phyloP scores from a whole-genome alignment of 768 basidiomycete genomes.

The Pholiota molesta region DNA sequence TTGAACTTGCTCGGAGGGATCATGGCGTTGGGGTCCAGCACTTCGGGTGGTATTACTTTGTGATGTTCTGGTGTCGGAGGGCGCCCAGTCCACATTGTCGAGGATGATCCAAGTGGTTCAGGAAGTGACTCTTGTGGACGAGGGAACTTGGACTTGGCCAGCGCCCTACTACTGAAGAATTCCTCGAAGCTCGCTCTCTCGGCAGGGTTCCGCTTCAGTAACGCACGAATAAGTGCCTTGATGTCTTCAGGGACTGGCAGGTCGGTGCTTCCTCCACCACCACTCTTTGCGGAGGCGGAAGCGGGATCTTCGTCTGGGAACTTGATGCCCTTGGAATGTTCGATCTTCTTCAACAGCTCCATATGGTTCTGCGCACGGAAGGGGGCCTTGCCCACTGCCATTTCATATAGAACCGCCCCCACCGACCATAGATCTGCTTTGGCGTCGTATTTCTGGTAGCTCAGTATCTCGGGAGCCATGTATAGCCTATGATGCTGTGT shows the following conservation, averaged over 20 bases:
- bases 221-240: slow-evolving; percentile 82
- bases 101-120: slow-evolving; percentile 28
- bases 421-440: slow-evolving; percentile 99
- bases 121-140: slow-evolving; percentile 45
- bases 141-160: slow-evolving; percentile 79
- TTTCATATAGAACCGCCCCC: slow-evolving; percentile 95
- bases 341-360: slow-evolving; percentile 92
- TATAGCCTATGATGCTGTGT: slow-evolving; percentile 64
- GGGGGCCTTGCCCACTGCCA: slow-evolving; percentile 90
- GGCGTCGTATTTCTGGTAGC: slow-evolving; percentile 97
- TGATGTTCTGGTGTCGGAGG: slow-evolving; percentile 71
- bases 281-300: slow-evolving; percentile 42
- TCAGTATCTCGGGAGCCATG: slow-evolving; percentile 98
- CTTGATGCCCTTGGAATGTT: slow-evolving; percentile 86
- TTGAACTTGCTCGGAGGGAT: slow-evolving; percentile 84
- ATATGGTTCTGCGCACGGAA: slow-evolving; percentile 97
- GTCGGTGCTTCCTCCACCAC: slow-evolving; percentile 52
- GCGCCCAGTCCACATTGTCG: slow-evolving; percentile 36
- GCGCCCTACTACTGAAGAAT: slow-evolving; percentile 83
- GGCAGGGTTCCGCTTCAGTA: slow-evolving; percentile 82
- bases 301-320: slow-evolving; percentile 90
- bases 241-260: slow-evolving; percentile 75
- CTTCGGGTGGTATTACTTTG: slow-evolving; percentile 75
- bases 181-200: slow-evolving; percentile 91
- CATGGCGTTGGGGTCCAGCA: slow-evolving; percentile 78